Base-by-base conservation (phyloP, 1,284 basidiomycete genomes). In the Microbotryomycetes sp. region DNA sequence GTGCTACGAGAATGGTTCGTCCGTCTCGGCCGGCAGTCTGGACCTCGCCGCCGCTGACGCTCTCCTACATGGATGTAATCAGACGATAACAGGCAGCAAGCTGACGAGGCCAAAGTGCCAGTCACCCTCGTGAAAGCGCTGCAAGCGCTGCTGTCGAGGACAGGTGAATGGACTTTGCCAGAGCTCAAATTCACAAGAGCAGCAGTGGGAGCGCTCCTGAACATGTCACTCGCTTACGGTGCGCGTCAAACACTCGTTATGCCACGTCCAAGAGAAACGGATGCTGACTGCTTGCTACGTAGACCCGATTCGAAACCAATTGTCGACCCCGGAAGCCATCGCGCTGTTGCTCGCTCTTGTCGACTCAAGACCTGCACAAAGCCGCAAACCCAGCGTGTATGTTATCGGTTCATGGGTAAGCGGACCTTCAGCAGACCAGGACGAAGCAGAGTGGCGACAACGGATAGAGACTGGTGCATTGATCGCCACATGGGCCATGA, bases 221-320 rank as follows among this genome's bases (percentile, higher is more conserved):
- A 92, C 71, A 82, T 85, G 23, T 85, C 85, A 66, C 79, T 91
- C 57, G 84, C 84, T 56, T 89, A 85, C 73, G 85, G 88, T 88
- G 65, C 55, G 81, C 73, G 27, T n/a, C n/a, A n/a, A n/a, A n/a
- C n/a, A n/a, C n/a, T n/a, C n/a, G n/a, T n/a, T n/a, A n/a, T n/a
- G n/a, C n/a, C n/a, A n/a, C n/a, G n/a, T n/a, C n/a, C n/a, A n/a
- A n/a, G n/a, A n/a, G n/a, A n/a, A n/a, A n/a, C n/a, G n/a, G n/a
- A n/a, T n/a, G n/a, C n/a, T n/a, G n/a, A n/a, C n/a, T n/a, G n/a
- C n/a, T n/a, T 41, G 9, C 18, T 18, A 41, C 18, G 35, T 18
- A 91, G 89, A 88, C 69, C 80, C 86, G 27, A 82, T 88, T 54
- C 85, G 85, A 71, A 79, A 77, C 54, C 80, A 83, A 49, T 76